Base-by-base conservation (phyloP, 768 basidiomycete species). In the Naganishia friedmannii region DNA sequence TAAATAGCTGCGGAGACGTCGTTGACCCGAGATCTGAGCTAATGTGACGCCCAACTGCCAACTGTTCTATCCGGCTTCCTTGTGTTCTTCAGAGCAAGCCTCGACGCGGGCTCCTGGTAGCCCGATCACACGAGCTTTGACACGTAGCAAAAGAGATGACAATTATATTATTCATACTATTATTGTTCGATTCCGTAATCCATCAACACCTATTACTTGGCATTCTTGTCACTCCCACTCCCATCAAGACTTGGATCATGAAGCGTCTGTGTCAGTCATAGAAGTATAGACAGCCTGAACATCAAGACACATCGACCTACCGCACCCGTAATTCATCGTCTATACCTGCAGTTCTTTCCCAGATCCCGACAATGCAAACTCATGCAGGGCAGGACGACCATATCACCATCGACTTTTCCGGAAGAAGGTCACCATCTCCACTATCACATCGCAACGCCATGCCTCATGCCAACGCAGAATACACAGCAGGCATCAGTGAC, bases 401-500 rank as follows among this genome's bases (percentile, higher is more conserved):
- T 45, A 12, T 45, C 23, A 63, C 60, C 2, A 23, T 63, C 39
- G 60, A 63, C 23, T 63, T 66, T 66, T 51, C 65, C 1, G 29
- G 48, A 32, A n/a, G 65, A 53, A 31, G 65, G 19, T 53, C 65
- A 21, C 65, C 65, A 31, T 54, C 29, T 37, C 65, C 65, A 28
- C 48, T 51, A n/a, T 53, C 65, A 9, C 65, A 37, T 51, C 46
- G 29, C 5, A 34, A 2, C 31, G n/a, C 42, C 21, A 19, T 32
- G 32, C 19, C 29, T 37, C 23, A 31, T 17, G 51, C 21, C 34
- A 31, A 53, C 19, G 31, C 29, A 9, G 26, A 48, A 3, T 13
- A 48, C 1, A 0, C 28, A 3, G 29, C 65, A 23, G n/a, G 19
- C 23, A 48, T 1, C 45, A 37, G 26, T n/a, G 32, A 28, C 2